Evolutionary conservation across 2,329 filamentous ascomycete species (phyloP), one percentile per base, ranked within the genome.

Genomic region (Sphaerulina musiva): DNA sequence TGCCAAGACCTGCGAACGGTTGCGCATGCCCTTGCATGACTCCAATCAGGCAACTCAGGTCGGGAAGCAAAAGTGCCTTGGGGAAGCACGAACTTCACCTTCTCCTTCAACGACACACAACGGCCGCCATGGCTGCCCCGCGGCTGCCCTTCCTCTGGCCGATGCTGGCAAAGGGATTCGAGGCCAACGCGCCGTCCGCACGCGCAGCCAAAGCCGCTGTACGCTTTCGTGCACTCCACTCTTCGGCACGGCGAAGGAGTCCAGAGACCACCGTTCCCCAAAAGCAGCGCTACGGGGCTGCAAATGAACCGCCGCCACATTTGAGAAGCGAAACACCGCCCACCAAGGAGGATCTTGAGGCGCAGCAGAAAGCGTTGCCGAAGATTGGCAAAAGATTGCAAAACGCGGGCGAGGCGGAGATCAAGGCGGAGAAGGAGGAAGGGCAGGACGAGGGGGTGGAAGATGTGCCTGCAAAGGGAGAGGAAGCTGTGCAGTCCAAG

Each of bases 71-170:
- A 29, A 29, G 26, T 29, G 26, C 26, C 26, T 29, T 29, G 26
- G 5, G 5, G 26, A 29, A 29, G 26, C 26, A 29, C 26, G 26
- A 29, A 29, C 26, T 6, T 29, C 26, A 29, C 26, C 26, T 29
- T 3, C 26, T 29, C 34, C 4, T 38, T n/a, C 10, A n/a, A 38
- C 12, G 4, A 40, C 34, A 34, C 10, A 10, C n/a, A 32, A 44
- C 46, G n/a, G 43, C 56, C 51, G 26, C 42, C 12, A 76, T 76
- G 74, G 69, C 74, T 14, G 63, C 70, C 43, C 74, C 74, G 11
- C 71, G 72, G 42, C 63, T 78, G 44, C 72, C 73, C 26, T 76
- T 76, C 60, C 67, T 77, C 41, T 77, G 74, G 70, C 74, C 75
- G 1, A 70, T 73, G 62, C 66, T 77, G 44, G 74, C 70, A 48